Evolutionary conservation across 148 eudicot species (phyloP).

Genomic region (Amaranthus palmeri): DNA sequence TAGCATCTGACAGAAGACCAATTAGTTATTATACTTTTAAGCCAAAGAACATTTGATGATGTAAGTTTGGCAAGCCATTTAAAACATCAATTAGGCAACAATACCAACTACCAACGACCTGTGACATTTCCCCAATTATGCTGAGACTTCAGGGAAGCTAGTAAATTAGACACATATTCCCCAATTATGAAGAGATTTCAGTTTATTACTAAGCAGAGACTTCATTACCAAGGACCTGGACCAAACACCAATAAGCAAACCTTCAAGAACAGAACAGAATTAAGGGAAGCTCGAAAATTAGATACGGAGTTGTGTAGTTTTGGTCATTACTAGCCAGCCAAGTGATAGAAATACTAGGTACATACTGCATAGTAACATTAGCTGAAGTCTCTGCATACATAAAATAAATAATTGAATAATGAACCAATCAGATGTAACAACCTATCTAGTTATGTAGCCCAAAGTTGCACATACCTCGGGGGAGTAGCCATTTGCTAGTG

Average conservation of each 20-base stretch:
- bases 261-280: neutral
- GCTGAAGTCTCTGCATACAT: neutral
- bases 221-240: too few species aligned
- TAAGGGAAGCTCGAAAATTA: neutral
- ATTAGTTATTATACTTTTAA: too few species aligned
- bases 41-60: too few species aligned
- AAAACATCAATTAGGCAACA: too few species aligned
- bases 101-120: too few species aligned
- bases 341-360: neutral
- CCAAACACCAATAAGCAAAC: neutral
- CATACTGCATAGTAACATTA: neutral
- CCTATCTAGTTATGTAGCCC: neutral
- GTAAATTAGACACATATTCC: too few species aligned
- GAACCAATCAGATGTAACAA: neutral
- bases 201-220: too few species aligned
- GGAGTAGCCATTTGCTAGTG: slow-evolving; percentile 56
- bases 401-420: neutral
- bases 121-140: too few species aligned
- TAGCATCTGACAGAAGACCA: too few species aligned
- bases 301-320: neutral
- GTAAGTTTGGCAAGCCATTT: too few species aligned
- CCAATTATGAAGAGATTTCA: too few species aligned
- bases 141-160: too few species aligned
- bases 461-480: slow-evolving; percentile 31
- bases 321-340: neutral